Conservation (phyloP, 75 land plant genomes). For the Selaginella moellendorffii region DNA sequence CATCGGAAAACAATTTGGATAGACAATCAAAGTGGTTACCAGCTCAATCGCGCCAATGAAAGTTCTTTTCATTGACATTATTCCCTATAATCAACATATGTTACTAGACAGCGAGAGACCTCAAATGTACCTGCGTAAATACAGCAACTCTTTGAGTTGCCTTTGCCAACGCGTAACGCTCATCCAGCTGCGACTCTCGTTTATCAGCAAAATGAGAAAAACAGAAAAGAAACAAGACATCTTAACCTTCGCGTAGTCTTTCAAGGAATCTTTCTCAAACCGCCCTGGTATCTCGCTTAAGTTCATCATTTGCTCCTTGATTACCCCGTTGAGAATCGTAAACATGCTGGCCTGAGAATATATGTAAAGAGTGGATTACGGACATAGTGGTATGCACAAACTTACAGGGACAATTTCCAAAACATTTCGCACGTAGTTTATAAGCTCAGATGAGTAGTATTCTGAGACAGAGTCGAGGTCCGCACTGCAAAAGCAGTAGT, state of each 20-base stretch:
- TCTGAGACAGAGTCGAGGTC: constrained; percentile 32
- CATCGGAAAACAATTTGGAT: no score
- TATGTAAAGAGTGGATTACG: neutral
- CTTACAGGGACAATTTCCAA: constrained; percentile 28
- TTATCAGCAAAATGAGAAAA: no score
- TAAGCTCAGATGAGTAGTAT: constrained; percentile 33
- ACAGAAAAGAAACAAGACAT: neutral
- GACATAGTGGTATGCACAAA: no score
- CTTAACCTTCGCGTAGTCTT: constrained; percentile 26
- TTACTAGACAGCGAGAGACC: neutral
- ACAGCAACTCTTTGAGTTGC: constrained; percentile 31
- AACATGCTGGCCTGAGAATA: constrained; percentile 21
- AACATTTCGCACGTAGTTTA: constrained; percentile 27
- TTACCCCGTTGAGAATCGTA: constrained; percentile 29
- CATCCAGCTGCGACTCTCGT: constrained; percentile 13
- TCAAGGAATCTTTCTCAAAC: constrained; percentile 26
- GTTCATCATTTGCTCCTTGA: constrained; percentile 13
- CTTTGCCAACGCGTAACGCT: constrained; percentile 25
- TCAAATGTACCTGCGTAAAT: constrained; percentile 21
- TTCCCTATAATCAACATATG: constrained; percentile 19
- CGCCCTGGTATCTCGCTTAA: constrained; percentile 30
- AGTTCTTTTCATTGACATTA: constrained; percentile 30
- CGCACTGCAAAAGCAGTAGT: constrained; percentile 13
- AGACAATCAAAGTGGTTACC: constrained; percentile 12
- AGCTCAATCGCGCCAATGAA: constrained; percentile 31